Evolutionary conservation across 2,329 filamentous ascomycete genomes (phyloP).

Genomic region (Ambrosiella xylebori): DNA sequence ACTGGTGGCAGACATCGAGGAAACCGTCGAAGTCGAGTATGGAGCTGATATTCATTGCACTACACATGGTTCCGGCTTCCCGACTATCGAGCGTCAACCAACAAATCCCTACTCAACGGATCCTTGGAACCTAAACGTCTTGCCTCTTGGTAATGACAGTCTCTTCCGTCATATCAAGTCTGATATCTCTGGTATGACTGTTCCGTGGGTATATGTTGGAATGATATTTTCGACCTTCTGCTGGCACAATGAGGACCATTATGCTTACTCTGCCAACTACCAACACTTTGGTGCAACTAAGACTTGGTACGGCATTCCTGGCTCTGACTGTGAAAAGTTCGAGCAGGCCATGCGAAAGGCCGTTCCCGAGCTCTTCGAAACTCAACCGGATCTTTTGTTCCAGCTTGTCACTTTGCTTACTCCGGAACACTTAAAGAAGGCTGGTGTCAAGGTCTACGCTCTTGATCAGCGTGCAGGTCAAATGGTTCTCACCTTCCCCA

Average conservation of each 20-base stretch:
- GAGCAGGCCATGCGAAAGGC: conserved; percentile 90
- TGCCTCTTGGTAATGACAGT: conserved; percentile 80
- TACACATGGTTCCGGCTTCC: conserved; percentile 92
- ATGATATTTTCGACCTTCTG: conserved; percentile 99
- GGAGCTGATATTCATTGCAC: conserved; percentile 97
- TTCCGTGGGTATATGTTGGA: conserved; percentile 96
- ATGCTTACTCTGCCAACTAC: conserved; percentile 94
- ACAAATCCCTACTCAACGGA: conserved; percentile 74
- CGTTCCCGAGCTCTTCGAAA: conserved; percentile 91
- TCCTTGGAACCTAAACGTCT: conserved; percentile 87
- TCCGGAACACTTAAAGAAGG: conserved; percentile 81
- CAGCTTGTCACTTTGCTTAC: conserved; percentile 93
- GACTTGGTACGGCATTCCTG: conserved; percentile 97
- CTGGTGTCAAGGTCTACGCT: conserved; percentile 81
- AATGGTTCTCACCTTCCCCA: conserved; percentile 89
- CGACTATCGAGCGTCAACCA: conserved; percentile 81
- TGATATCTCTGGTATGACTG: conserved; percentile 97
- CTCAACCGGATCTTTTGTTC: conserved; percentile 88
- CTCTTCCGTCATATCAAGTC: conserved; percentile 95
- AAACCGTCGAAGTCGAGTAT: conserved; percentile 95
- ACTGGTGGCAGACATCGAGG: conserved; percentile 79
- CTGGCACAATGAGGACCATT: conserved; percentile 98
- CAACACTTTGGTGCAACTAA: conserved; percentile 97
- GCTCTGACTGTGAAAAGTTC: conserved; percentile 83
- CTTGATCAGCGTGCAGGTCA: conserved; percentile 93